Evolutionary conservation across 495 filamentous ascomycete genomes (phyloP).

Genomic region (Hyphodiscus hymeniophilus): DNA sequence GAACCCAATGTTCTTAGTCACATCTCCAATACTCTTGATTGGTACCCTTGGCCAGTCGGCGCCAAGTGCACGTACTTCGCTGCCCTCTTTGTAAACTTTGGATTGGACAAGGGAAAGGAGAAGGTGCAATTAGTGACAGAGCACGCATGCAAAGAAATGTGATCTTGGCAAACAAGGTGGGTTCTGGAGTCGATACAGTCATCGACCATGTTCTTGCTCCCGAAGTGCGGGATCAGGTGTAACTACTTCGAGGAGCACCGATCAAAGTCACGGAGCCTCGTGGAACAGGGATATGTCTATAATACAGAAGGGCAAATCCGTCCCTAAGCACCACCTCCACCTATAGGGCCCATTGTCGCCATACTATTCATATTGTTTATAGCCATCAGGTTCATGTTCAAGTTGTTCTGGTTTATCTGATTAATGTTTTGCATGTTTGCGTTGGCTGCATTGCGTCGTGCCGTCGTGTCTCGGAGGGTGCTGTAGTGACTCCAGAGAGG

Average conservation of each 20-base stretch:
- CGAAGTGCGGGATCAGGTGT: constrained; percentile 31
- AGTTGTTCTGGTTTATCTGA: not conserved
- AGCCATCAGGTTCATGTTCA: not conserved
- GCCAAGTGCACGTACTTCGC: constrained; percentile 29
- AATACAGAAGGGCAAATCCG: not conserved
- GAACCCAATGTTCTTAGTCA: constrained; percentile 27
- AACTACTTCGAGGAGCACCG: not conserved
- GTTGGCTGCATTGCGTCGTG: not conserved
- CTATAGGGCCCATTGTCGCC: not conserved
- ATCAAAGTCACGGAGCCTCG: not conserved
- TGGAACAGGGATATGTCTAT: not conserved
- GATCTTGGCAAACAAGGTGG: constrained; percentile 25
- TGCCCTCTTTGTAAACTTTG: constrained; percentile 25
- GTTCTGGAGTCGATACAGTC: constrained; percentile 28
- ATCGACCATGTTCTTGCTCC: constrained; percentile 31
- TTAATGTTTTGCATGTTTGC: not conserved
- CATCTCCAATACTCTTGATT: constrained; percentile 32
- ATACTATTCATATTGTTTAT: not conserved
- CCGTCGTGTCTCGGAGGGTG: not conserved
- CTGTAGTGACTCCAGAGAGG: not conserved
- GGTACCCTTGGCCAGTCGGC: constrained; percentile 24
- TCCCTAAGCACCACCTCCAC: not conserved
- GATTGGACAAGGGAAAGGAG: no score
- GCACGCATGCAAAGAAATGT: constrained; percentile 33
- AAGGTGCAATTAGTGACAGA: constrained; percentile 27